Base-by-base conservation (phyloP, 768 basidiomycete species). In the Rhodotorula toruloides region DNA sequence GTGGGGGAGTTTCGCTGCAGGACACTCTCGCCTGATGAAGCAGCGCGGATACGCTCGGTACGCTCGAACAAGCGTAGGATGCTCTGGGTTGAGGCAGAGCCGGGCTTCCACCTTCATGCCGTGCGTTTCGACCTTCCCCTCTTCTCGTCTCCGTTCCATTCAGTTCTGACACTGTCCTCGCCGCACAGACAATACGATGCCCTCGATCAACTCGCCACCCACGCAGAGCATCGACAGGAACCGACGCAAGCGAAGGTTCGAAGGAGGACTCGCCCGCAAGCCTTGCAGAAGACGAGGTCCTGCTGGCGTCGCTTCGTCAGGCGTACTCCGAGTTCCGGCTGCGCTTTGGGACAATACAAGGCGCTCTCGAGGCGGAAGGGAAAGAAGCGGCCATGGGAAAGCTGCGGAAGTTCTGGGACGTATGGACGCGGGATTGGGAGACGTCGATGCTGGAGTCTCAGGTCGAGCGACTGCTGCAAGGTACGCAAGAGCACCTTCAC, bases 1-100 rank as follows among this genome's bases (percentile, higher is more conserved):
- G 59, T 53, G 60, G 52, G 52, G 52, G 50, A 17, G 13, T 32
- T 25, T 7, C 54, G 44, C 31, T 12, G 22, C 44, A 71, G 69
- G 37, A 67, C 65, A 31, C 46, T 71, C 37, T 58, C 53, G 9
- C 25, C n/a, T 0, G 14, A 14, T 9, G 58, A 58, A 22, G 43
- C 19, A 11, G 32, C 54, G 22, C 34, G 32, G 1, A 47, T 50
- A 13, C 37, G 55, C 9, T 43, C 54, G 21, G 69, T 71, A 3
- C 65, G 63, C 22, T 57, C 61, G 1, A 58, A 31, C 21, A 50
- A 31, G 31, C 42, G 61, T 5, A 32, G 65, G n/a, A 71, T 71
- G 69, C 42, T 71, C 27, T 71, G 69, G 69, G 3, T 63, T 12
- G 65, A 71, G 58, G 34, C 61, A 8, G 69, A 71, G 48, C 44